Conservation (phyloP, 2,329 filamentous ascomycete species). For the Madurella fahalii region DNA sequence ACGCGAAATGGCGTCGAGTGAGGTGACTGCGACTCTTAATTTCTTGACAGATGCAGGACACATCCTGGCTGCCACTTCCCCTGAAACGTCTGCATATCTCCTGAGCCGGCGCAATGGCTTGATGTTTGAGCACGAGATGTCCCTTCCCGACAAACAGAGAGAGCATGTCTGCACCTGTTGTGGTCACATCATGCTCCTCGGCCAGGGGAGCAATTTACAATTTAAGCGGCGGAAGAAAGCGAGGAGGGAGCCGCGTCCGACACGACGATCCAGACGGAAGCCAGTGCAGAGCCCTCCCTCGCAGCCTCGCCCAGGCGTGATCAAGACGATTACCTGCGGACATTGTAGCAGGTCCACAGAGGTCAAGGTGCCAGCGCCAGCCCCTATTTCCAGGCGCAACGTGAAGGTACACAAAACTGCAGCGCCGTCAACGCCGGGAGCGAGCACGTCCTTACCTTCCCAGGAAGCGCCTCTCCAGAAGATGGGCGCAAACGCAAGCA, state of each 20-base stretch:
- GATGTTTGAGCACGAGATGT: constrained; percentile 44
- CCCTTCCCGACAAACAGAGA: constrained; percentile 44
- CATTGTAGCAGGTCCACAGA: constrained; percentile 43
- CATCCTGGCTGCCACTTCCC: constrained; percentile 48
- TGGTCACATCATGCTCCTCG: constrained; percentile 56
- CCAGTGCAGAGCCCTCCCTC: constrained; percentile 7
- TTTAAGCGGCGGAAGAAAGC: constrained; percentile 41
- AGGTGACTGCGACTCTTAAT: constrained; percentile 27
- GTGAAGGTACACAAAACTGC: constrained; percentile 28
- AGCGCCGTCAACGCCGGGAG: constrained; percentile 21
- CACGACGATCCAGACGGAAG: constrained; percentile 5
- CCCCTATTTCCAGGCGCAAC: constrained; percentile 27
- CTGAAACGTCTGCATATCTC: constrained; percentile 56
- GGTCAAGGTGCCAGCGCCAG: constrained; percentile 38
- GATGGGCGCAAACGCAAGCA: constrained; percentile 47
- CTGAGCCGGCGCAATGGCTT: constrained; percentile 52
- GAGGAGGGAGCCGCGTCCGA: constrained; percentile 38
- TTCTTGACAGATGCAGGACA: constrained; percentile 59
- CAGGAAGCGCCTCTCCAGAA: constrained; percentile 15
- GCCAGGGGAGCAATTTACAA: constrained; percentile 40
- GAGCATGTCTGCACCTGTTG: constrained; percentile 57
- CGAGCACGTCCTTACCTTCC: constrained; percentile 23
- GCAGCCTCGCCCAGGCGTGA: constrained; percentile 21
- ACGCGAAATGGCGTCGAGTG: constrained; percentile 14
- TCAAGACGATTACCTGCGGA: constrained; percentile 43